These are phyloP conservation scores for Filosporella fistucella DNA, from an alignment of 495 filamentous ascomycete genomes.

Conservation along the genomic window DNA sequence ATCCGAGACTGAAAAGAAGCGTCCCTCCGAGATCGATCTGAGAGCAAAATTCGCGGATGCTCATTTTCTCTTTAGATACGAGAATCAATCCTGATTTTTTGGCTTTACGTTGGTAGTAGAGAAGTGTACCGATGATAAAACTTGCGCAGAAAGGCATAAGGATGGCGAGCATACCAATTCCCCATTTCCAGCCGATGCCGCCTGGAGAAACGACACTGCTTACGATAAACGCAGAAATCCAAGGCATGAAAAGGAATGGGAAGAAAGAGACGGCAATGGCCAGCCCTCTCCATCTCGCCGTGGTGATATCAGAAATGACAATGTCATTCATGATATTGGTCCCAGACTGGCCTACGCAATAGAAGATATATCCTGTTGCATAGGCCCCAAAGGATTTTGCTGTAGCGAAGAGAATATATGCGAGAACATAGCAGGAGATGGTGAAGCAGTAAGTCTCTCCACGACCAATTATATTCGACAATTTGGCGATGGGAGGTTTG, in stretches of 20 bases:
- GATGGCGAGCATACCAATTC: slow-evolving; percentile 46
- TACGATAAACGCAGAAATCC: slow-evolving; percentile 22
- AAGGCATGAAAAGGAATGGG: slow-evolving; percentile 41
- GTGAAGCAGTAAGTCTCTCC: slow-evolving; percentile 40
- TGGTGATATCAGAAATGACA: slow-evolving; percentile 42
- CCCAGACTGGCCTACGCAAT: slow-evolving; percentile 39
- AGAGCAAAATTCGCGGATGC: neutral
- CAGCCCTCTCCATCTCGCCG: slow-evolving; percentile 41
- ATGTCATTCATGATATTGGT: slow-evolving; percentile 43
- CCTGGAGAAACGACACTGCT: slow-evolving; percentile 30
- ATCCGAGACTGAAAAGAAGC: neutral
- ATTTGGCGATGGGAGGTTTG: slow-evolving; percentile 44
- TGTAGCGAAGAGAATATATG: slow-evolving; percentile 42
- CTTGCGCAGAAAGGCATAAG: slow-evolving; percentile 42
- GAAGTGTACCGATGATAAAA: slow-evolving; percentile 40
- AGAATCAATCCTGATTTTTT: slow-evolving; percentile 27
- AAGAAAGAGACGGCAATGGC: slow-evolving; percentile 39
- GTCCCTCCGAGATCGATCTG: neutral
- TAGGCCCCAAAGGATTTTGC: slow-evolving; percentile 38
- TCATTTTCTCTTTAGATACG: neutral
- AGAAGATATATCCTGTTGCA: slow-evolving; percentile 40
- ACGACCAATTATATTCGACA: slow-evolving; percentile 43
- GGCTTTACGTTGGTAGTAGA: slow-evolving; percentile 37
- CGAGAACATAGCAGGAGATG: slow-evolving; percentile 38
- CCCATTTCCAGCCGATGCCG: slow-evolving; percentile 47